Conservation (phyloP, 2,329 filamentous ascomycete species). For the Xylaria hypoxylon region DNA sequence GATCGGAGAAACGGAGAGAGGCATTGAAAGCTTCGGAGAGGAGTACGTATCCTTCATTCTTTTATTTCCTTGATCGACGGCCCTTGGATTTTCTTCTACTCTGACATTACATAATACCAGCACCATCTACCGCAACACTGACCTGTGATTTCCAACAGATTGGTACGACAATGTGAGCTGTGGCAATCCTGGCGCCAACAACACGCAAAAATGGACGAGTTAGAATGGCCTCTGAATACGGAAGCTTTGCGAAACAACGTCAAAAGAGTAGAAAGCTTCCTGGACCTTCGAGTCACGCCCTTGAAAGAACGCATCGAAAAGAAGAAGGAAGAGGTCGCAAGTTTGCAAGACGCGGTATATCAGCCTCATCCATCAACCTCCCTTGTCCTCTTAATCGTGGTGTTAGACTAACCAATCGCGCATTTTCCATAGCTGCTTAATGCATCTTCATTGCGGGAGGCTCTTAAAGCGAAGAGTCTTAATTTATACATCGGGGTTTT, state of each 20-base stretch:
- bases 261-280: slow-evolving; percentile 17
- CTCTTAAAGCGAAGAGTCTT: slow-evolving; percentile 35
- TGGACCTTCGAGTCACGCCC: slow-evolving; percentile 17
- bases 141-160: not conserved
- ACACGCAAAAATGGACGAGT: slow-evolving; percentile 19
- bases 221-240: slow-evolving; percentile 25
- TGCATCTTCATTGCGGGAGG: slow-evolving; percentile 32
- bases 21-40: slow-evolving; percentile 18
- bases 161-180: slow-evolving; percentile 20
- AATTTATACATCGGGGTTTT: slow-evolving; percentile 34
- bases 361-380: no score
- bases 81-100: not conserved
- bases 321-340: slow-evolving; percentile 36
- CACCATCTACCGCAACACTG: not conserved
- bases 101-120: no score
- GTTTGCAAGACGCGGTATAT: slow-evolving; percentile 33
- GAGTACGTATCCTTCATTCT: slow-evolving; percentile 12
- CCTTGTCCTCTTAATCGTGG: not conserved
- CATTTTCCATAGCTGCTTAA: slow-evolving; percentile 24
- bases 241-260: slow-evolving; percentile 16
- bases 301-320: slow-evolving; percentile 30
- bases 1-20: slow-evolving; percentile 31
- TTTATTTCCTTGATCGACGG: no score
- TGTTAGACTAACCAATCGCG: not conserved
- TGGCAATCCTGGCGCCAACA: slow-evolving; percentile 21